Conservation (phyloP, 140 eudicot genomes). For the Cichorium intybus region DNA sequence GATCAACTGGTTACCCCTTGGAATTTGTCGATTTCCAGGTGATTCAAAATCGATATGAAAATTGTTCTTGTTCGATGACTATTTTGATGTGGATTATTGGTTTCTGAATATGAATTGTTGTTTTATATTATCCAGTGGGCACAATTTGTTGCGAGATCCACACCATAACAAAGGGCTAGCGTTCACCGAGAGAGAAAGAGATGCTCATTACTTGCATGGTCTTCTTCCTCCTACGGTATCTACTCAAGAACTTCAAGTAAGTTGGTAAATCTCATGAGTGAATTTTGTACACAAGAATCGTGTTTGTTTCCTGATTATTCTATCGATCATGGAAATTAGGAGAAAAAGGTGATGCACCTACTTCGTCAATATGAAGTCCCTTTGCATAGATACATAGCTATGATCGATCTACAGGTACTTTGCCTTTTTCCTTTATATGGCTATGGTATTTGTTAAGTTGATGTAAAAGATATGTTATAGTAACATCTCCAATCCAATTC, state of each 20-base stretch:
- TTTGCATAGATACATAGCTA: constrained; percentile 68
- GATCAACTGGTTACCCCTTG: constrained; percentile 72
- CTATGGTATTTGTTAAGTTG: too few species aligned
- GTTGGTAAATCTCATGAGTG: background rate
- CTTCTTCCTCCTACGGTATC: constrained; percentile 64
- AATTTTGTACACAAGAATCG: background rate
- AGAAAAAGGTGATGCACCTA: constrained; percentile 55
- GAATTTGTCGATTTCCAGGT: constrained; percentile 78
- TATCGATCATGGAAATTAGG: constrained; percentile 38
- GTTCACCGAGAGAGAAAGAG: constrained; percentile 66
- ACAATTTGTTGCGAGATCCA: constrained; percentile 64
- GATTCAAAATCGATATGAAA: background rate
- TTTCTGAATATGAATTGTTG: background rate
- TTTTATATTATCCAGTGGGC: constrained; percentile 41
- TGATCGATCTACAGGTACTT: constrained; percentile 93
- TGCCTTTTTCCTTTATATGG: background rate
- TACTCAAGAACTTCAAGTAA: constrained; percentile 77
- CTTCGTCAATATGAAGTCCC: constrained; percentile 78
- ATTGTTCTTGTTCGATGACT: constrained; percentile 4
- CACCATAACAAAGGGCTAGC: constrained; percentile 87
- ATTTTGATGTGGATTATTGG: background rate
- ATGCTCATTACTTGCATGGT: constrained; percentile 68
- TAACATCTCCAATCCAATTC: too few species aligned
- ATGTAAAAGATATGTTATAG: too few species aligned
- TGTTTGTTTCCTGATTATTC: background rate